Percentiles rank a stretch among this genome's conserved stretches.
Conservation (phyloP, 495 filamentous ascomycete genomes). For the Aspergillus hancockii region DNA sequence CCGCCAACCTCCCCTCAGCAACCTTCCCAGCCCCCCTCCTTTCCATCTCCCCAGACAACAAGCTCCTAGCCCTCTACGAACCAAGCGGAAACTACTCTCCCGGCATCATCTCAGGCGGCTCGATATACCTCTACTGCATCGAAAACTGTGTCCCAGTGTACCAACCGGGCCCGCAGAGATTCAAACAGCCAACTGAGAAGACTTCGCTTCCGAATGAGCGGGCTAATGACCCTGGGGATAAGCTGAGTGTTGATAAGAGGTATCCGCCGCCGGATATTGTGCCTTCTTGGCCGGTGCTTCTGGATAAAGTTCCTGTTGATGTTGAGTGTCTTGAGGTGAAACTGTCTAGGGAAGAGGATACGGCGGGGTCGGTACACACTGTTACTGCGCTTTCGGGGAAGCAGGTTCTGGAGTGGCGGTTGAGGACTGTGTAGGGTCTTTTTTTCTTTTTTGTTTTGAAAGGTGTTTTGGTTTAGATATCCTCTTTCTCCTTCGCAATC, state of each 20-base stretch:
- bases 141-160: slow-evolving; percentile 2
- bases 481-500: background rate
- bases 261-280: slow-evolving; percentile 11
- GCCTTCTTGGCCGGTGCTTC: slow-evolving; percentile 16
- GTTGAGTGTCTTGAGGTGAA: slow-evolving; percentile 8
- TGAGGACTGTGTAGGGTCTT: background rate
- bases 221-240: background rate
- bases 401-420: slow-evolving; percentile 5
- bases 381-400: slow-evolving; percentile 8
- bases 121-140: slow-evolving; percentile 20
- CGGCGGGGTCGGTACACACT: slow-evolving; percentile 3
- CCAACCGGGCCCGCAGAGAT: background rate
- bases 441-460: no score
- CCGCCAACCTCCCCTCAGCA: slow-evolving; percentile 20
- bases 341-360: background rate
- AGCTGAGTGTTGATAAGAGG: background rate
- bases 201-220: background rate
- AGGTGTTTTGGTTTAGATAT: background rate
- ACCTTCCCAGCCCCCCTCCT: slow-evolving; percentile 20
- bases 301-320: slow-evolving; percentile 12
- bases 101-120: slow-evolving; percentile 14
- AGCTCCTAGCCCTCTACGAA: slow-evolving; percentile 21
- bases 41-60: slow-evolving; percentile 18
- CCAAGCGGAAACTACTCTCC: slow-evolving; percentile 15
- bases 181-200: background rate